phyloP scores from a whole-genome alignment of 208 protist genomes.

The Wallacemonas rigidus region DNA sequence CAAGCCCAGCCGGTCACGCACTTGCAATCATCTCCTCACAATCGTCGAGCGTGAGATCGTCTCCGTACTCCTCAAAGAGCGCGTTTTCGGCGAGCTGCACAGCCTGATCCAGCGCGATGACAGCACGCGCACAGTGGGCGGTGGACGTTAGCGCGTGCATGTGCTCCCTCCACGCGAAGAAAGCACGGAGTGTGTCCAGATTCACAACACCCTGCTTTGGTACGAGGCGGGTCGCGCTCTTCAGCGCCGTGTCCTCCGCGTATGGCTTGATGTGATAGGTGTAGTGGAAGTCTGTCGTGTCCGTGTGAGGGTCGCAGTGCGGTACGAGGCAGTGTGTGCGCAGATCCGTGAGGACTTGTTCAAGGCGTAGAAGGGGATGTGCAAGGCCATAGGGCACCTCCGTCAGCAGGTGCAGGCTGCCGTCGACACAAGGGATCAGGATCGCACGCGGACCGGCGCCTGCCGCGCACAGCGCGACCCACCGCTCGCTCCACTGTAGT shows the following conservation, averaged over 20 bases:
- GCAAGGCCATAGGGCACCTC: constrained; percentile 61
- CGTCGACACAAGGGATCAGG: constrained; percentile 63
- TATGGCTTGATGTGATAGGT: constrained; percentile 31
- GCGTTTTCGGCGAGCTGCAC: constrained; percentile 19
- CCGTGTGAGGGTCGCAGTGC: constrained; percentile 3
- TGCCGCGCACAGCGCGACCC: constrained; percentile 29
- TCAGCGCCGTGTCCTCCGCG: constrained; percentile 23
- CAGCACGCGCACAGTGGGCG: constrained; percentile 10
- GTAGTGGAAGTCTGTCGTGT: constrained; percentile 11
- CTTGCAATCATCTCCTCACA: constrained; percentile 28
- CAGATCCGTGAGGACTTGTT: constrained; percentile 57
- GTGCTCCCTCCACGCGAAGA: constrained; percentile 32
- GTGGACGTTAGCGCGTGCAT: constrained; percentile 3
- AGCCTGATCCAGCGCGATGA: not conserved
- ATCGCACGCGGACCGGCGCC: constrained; percentile 27
- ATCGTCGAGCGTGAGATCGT: constrained; percentile 29
- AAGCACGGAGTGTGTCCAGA: constrained; percentile 52
- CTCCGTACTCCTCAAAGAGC: constrained; percentile 42
- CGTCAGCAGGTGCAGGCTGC: constrained; percentile 51
- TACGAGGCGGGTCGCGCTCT: constrained; percentile 32
- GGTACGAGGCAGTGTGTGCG: constrained; percentile 38
- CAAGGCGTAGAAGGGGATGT: constrained; percentile 53
- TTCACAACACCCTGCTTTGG: constrained; percentile 51
- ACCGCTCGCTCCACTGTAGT: constrained; percentile 30
- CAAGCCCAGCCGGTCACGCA: constrained; percentile 12